Evolutionary conservation across 176 grass and related monocot genomes (phyloP).

Genomic region (Carex cristatella): DNA sequence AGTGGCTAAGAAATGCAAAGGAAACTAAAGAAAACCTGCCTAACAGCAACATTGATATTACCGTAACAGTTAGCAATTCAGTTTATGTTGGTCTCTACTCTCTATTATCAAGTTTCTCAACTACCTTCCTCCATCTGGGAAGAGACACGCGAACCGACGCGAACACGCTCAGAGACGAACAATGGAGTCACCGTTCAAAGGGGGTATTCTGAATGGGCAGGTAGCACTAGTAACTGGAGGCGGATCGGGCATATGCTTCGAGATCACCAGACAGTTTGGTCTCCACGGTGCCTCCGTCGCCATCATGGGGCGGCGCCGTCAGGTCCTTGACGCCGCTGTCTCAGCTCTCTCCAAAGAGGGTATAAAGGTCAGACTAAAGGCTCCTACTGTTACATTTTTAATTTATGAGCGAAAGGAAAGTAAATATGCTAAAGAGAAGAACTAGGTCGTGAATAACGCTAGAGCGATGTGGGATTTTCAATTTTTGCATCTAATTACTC

Average conservation of each 20-base stretch:
- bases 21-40: no score
- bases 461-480: no score
- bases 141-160: background rate
- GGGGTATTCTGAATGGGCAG: slow-evolving; percentile 65
- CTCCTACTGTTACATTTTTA: background rate
- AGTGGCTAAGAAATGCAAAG: no score
- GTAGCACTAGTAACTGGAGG: slow-evolving; percentile 77
- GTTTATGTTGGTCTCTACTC: no score
- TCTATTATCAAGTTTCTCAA: no score
- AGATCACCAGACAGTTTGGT: slow-evolving; percentile 61
- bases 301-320: slow-evolving; percentile 81
- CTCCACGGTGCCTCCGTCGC: slow-evolving; percentile 68
- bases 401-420: no score
- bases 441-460: no score
- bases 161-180: background rate
- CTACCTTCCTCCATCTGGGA: no score
- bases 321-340: slow-evolving; percentile 69
- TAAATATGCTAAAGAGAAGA: no score
- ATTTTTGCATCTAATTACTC: no score
- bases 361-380: slow-evolving; percentile 31
- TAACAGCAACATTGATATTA: no score
- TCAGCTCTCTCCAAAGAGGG: slow-evolving; percentile 50
- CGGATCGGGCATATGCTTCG: slow-evolving; percentile 78
- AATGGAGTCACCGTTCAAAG: slow-evolving; percentile 59
- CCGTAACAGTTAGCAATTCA: no score